Percentiles rank a stretch among this genome's conserved stretches.
Evolutionary conservation across 805 yeast species (phyloP).

Genomic region (Starmerella floris): DNA sequence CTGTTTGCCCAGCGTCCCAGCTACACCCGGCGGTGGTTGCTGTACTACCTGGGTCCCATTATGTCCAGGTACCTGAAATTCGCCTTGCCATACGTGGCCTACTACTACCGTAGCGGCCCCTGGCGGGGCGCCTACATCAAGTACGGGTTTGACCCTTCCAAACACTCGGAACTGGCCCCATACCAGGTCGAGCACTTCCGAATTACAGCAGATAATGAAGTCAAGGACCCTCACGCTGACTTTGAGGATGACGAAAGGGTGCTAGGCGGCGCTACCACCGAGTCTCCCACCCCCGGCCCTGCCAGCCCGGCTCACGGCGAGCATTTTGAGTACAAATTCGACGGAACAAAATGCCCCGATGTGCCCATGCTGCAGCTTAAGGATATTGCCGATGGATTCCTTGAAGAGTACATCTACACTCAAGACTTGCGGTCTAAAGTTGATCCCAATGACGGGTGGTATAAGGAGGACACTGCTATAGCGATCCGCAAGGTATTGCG

Average conservation of each 20-base stretch:
- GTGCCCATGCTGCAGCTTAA: slow-evolving; percentile 67
- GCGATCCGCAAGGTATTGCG: slow-evolving; percentile 57
- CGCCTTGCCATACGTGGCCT: slow-evolving; percentile 76
- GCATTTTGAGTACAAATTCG: slow-evolving; percentile 40
- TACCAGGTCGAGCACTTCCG: slow-evolving; percentile 84
- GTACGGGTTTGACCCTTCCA: slow-evolving; percentile 66
- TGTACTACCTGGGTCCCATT: slow-evolving; percentile 11
- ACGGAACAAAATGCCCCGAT: slow-evolving; percentile 56
- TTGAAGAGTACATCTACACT: slow-evolving; percentile 33
- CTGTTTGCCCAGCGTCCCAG: slow-evolving; percentile 63
- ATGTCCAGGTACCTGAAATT: slow-evolving; percentile 36
- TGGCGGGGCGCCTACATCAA: slow-evolving; percentile 80
- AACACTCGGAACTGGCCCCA: slow-evolving; percentile 38
- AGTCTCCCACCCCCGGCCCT: background rate
- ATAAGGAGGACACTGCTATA: slow-evolving; percentile 44
- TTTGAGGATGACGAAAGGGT: background rate
- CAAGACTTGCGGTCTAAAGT: slow-evolving; percentile 33
- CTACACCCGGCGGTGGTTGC: slow-evolving; percentile 69
- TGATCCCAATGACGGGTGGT: slow-evolving; percentile 72
- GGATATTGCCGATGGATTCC: slow-evolving; percentile 56
- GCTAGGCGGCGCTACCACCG: background rate
- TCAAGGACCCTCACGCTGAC: background rate
- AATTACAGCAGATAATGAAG: slow-evolving; percentile 23
- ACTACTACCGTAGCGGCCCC: slow-evolving; percentile 76
- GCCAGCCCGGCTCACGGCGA: background rate